A percentile compares a stretch with the other conserved stretches of the same genome.
These are phyloP conservation scores for Fusarium sp. DNA, from an alignment of 2,329 filamentous ascomycete species.

Conservation along the genomic window DNA sequence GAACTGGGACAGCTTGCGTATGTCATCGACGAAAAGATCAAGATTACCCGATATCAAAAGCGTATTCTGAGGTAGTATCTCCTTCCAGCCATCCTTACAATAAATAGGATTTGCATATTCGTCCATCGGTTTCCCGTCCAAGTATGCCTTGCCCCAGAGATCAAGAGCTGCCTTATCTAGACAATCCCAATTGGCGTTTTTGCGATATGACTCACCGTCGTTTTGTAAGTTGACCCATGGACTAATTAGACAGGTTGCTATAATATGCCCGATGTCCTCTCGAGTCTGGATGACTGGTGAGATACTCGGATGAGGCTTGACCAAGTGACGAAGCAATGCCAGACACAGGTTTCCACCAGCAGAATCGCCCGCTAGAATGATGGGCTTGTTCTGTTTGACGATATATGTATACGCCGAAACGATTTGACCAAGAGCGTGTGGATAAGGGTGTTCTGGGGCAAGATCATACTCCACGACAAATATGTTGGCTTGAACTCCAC, in stretches of 20 bases:
- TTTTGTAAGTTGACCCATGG: constrained; percentile 6
- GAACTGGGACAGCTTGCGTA: not conserved
- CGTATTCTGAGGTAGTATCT: not conserved
- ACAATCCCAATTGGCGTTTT: not conserved
- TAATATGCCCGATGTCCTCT: not conserved
- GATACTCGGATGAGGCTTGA: constrained; percentile 4
- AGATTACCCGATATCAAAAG: not conserved
- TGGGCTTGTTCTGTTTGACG: not conserved
- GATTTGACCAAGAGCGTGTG: not conserved
- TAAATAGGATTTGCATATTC: constrained; percentile 3
- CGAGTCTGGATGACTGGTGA: not conserved
- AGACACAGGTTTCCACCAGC: constrained; percentile 5
- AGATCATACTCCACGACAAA: constrained; percentile 7
- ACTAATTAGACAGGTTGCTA: not conserved
- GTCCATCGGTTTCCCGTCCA: not conserved
- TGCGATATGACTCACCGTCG: not conserved
- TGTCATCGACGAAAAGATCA: constrained; percentile 1
- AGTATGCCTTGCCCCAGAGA: constrained; percentile 1
- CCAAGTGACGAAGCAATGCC: constrained; percentile 3
- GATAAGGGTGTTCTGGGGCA: constrained; percentile 10
- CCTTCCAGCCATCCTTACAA: not conserved
- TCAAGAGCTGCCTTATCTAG: not conserved
- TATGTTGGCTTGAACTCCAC: not conserved
- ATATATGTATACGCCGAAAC: constrained; percentile 1
- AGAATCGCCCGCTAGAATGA: constrained; percentile 3